These are phyloP conservation scores for Xylariales sp. DNA, from an alignment of 2,329 filamentous ascomycete species.

Conservation along the genomic window DNA sequence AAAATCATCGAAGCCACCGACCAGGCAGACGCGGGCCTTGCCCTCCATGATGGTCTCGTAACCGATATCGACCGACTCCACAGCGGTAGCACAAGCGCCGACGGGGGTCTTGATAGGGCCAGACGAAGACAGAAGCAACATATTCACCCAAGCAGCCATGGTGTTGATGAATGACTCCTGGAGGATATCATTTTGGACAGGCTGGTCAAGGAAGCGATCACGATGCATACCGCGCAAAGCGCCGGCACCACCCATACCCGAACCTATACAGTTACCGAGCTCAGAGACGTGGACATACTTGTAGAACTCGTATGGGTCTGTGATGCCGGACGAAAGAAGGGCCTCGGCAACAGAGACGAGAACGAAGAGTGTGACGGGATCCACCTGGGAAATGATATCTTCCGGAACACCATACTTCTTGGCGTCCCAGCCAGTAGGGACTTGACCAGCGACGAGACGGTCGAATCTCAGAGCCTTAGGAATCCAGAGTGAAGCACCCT, in stretches of 20 bases:
- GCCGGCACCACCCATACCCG: constrained; percentile 91
- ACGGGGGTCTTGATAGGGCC: constrained; percentile 98
- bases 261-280: constrained; percentile 96
- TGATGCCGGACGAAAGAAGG: constrained; percentile 88
- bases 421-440: constrained; percentile 95
- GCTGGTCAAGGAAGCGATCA: constrained; percentile 93
- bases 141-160: constrained; percentile 99
- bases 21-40: constrained; percentile 95
- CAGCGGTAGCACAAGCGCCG: constrained; percentile 92
- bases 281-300: constrained; percentile 98
- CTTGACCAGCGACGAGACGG: constrained; percentile 92
- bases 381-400: constrained; percentile 96
- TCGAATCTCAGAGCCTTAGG: constrained; percentile 97
- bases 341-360: constrained; percentile 92
- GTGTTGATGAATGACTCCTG: constrained; percentile 99
- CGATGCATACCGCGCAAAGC: constrained; percentile 98
- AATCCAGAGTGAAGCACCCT: constrained; percentile 90
- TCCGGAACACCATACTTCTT: constrained; percentile 95
- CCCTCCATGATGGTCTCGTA: constrained; percentile 98
- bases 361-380: constrained; percentile 92
- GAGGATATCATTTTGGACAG: constrained; percentile 96
- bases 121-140: constrained; percentile 94
- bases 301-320: constrained; percentile 99
- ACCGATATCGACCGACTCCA: constrained; percentile 95
- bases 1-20: constrained; percentile 99